Percentiles rank a stretch among this genome's conserved stretches.
These are phyloP conservation scores for Sanghuangporus weigelae DNA, from an alignment of 1,284 basidiomycete species.

Conservation along the genomic window DNA sequence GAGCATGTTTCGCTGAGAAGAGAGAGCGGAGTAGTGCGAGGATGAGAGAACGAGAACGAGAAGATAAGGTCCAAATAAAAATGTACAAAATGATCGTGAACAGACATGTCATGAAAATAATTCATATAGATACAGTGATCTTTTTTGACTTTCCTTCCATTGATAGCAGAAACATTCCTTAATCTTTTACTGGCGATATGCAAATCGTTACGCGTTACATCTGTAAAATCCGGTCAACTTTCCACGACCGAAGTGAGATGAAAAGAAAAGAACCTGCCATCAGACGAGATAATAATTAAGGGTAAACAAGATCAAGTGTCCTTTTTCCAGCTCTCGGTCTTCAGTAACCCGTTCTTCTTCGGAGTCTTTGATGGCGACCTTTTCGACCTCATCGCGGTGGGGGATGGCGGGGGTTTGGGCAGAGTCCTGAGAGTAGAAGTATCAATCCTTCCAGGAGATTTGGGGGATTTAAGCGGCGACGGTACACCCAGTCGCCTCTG, in stretches of 20 bases:
- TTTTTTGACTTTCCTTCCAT: neutral
- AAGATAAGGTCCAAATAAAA: neutral
- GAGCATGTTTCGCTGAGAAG: neutral
- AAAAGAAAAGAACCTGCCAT: neutral
- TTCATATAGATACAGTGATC: neutral
- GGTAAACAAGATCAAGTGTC: neutral
- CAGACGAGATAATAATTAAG: neutral
- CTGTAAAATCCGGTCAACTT: neutral
- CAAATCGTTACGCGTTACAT: neutral
- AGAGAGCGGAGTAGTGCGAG: neutral
- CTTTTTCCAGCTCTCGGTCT: constrained; percentile 4
- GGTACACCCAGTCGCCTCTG: neutral
- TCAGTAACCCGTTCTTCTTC: neutral
- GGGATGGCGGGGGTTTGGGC: neutral
- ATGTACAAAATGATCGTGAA: neutral
- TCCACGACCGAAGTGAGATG: neutral
- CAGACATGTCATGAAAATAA: neutral
- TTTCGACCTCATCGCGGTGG: neutral
- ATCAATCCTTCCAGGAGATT: neutral
- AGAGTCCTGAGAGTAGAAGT: neutral
- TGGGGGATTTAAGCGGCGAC: neutral
- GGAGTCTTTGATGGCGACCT: neutral
- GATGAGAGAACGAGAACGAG: neutral
- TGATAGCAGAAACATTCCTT: neutral
- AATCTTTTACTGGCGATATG: neutral